Evolutionary conservation across 768 basidiomycete species (phyloP).

Genomic region (Cubamyces lactineus): DNA sequence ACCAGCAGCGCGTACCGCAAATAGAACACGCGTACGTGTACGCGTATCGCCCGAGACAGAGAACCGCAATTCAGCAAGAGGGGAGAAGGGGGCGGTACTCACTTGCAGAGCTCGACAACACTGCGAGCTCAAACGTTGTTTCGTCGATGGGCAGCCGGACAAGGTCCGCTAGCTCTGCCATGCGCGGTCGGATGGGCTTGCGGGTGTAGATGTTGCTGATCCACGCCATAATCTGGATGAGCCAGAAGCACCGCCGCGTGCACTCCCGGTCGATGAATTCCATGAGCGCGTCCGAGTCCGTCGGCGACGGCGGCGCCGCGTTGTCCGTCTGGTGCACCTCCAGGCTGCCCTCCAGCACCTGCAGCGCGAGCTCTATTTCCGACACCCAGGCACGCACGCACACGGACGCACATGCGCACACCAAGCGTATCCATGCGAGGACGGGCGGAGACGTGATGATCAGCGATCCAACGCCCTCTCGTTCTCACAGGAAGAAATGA

Average conservation of each 20-base stretch:
- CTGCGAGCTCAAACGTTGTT: slow-evolving; percentile 70
- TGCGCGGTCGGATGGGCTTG: slow-evolving; percentile 39
- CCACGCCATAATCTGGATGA: slow-evolving; percentile 65
- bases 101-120: slow-evolving; percentile 27
- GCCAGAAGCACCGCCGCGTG: slow-evolving; percentile 81
- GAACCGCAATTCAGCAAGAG: too few species aligned
- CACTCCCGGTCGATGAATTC: slow-evolving; percentile 72
- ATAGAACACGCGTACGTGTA: too few species aligned
- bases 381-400: slow-evolving; percentile 11
- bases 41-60: too few species aligned
- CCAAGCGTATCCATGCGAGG: background rate
- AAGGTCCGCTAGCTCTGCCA: slow-evolving; percentile 40
- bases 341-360: slow-evolving; percentile 68
- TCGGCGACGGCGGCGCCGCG: slow-evolving; percentile 51
- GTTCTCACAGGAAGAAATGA: too few species aligned
- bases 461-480: slow-evolving; percentile 2
- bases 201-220: slow-evolving; percentile 45
- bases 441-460: background rate
- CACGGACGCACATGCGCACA: background rate
- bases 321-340: slow-evolving; percentile 67
- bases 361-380: slow-evolving; percentile 59
- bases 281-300: slow-evolving; percentile 53
- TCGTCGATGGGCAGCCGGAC: slow-evolving; percentile 81
- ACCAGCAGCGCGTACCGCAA: too few species aligned
- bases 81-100: slow-evolving; percentile 2